Evolutionary conservation across 2,329 filamentous ascomycete genomes (phyloP), one percentile per base, ranked within the genome.

Genomic region (Calonectria pseudoreteaudii): DNA sequence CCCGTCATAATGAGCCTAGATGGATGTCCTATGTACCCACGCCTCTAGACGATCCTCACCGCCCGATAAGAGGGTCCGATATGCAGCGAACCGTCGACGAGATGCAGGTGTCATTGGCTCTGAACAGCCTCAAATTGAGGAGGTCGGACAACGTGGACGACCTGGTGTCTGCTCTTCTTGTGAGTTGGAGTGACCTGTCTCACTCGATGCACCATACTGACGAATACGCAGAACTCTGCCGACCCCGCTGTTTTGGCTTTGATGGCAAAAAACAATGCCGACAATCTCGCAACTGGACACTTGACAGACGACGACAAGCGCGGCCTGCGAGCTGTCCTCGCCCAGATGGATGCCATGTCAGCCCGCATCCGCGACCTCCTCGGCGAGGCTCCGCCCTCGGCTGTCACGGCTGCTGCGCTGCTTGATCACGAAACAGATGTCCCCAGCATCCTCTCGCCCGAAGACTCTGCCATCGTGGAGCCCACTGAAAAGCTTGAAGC

Each of bases 61-160:
- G 69, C 41, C 79, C 79, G 38, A 66, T 80, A 58, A 52, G 77
- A 64, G 80, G 86, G 75, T 85, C 87, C 78, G 75, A 86, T 80
- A 75, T 82, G 67, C 83, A 85, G 68, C 86, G 85, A 65, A 86
- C 84, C n/a, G 84, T 94, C 26, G 87, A 89, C 67, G 91, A 94
- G 82, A 89, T 93, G 80, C 92, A 94, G 80, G 89, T 91, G 53
- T 92, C 92, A 6, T 87, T 94, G 73, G 92, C 91, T 74, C 86
- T 95, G 38, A 87, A 89, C 56, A 88, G 90, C 74, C 85, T 94
- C 62, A 87, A 86, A 69, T 87, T 87, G 76, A 86, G 88, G 75
- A 84, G 84, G 68, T 86, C 88, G 30, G 85, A 90, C 65, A 86
- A 87, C 38, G 81, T 92, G 65, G 85, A 88, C 71, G 86, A 86